phyloP scores from a whole-genome alignment of 306 rosid genomes.

The Ormosia emarginata region DNA sequence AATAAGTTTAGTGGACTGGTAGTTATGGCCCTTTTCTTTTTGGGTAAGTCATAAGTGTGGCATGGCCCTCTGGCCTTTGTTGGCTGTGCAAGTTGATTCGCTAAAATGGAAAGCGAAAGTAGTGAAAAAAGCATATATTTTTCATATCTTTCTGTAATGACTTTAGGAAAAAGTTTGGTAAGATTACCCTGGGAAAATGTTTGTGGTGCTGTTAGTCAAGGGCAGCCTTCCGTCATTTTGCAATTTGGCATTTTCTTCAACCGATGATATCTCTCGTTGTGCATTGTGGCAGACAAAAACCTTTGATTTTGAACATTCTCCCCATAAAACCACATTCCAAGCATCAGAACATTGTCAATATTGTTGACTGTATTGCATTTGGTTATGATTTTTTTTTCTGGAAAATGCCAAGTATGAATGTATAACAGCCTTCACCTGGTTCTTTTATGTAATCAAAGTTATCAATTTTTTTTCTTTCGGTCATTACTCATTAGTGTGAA shows the following conservation, averaged over 20 bases:
- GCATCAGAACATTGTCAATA: not conserved
- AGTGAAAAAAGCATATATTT: not conserved
- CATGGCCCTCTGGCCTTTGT: not conserved
- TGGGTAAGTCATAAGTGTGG: not conserved
- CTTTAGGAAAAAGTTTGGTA: not conserved
- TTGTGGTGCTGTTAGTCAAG: constrained; percentile 9
- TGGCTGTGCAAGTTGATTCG: not conserved
- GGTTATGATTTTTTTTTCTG: not conserved
- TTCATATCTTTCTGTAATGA: not conserved
- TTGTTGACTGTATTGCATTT: not conserved
- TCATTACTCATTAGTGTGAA: no score
- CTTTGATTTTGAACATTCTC: not conserved
- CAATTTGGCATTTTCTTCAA: not conserved
- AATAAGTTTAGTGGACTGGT: no score
- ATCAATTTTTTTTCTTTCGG: no score
- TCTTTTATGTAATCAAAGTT: no score
- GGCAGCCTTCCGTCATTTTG: not conserved
- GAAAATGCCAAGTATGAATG: no score
- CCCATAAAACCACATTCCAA: no score
- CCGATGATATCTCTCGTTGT: not conserved
- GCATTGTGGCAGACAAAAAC: not conserved
- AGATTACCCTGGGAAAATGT: not conserved
- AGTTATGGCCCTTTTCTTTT: not conserved
- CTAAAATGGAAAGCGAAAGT: not conserved
- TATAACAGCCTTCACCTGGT: not conserved